Evolutionary conservation across 148 eudicot genomes (phyloP), one percentile per base, ranked within the genome.

Genomic region (Diospyros lotus): DNA sequence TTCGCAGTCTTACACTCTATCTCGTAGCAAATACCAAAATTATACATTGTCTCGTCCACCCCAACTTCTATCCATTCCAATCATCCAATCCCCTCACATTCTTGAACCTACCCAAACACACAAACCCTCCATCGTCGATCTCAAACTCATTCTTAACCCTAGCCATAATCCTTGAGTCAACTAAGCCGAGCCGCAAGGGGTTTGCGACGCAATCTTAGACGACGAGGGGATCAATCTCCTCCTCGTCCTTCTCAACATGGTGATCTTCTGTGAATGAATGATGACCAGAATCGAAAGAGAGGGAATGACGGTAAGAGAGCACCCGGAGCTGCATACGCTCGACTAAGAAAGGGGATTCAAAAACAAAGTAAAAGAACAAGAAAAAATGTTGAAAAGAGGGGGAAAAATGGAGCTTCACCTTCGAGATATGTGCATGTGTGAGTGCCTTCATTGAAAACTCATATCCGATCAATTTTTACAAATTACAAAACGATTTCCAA

Each of bases 211-310:
- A 91, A 6, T 75, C 86, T 53, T 86, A 81, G 66, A 89, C 96
- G 50, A 78, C 42, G 38, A 40, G 40, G 0, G 87, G 89, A 60
- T 93, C 91, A 61, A 93, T 9, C 11, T 93, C 91, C 76, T 93
- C 96, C 84, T 86, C 96, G 58, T 91, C 96, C 78, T 88, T 96
- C 82, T 89, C 94, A 38, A 89, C 96, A 15, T 91, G 80, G 70
- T 92, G 0, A 28, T 28, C 28, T 28, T 28, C 28, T 0, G 28
- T 0, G 28, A 28, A 28, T 28, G 28, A 28, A 28, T 0, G 28
- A 0, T 28, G 0, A 28, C 28, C 28, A 28, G 28, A 28, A 28
- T 0, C 0, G 0, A 28, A 28, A 28, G 28, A 28, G 0, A 28
- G 28, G 28, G 28, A 28, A 28, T 28, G 28, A 28, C 28, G 0